Percentiles rank a stretch among this genome's conserved stretches.
phyloP scores from a whole-genome alignment of 208 protist species.

The Phytomonas sp. region DNA sequence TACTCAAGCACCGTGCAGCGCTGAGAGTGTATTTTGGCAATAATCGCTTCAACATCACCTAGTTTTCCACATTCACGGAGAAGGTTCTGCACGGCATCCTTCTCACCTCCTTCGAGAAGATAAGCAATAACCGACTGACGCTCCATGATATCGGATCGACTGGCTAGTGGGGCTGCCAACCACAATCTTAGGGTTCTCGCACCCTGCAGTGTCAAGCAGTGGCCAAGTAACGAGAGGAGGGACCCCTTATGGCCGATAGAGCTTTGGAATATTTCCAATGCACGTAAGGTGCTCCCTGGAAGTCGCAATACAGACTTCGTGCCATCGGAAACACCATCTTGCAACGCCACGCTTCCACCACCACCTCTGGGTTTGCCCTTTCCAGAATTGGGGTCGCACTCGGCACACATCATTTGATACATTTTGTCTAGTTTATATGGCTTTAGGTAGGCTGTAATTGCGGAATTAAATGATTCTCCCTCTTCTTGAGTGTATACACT shows the following conservation, averaged over 20 bases:
- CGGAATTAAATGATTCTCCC: constrained; percentile 24
- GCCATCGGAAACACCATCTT: not conserved
- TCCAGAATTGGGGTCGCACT: not conserved
- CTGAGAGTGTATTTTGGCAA: constrained; percentile 70
- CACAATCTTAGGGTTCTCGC: constrained; percentile 51
- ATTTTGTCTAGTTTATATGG: constrained; percentile 47
- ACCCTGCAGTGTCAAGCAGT: constrained; percentile 53
- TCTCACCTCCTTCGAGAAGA: constrained; percentile 30
- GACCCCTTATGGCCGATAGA: constrained; percentile 27
- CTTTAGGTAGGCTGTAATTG: constrained; percentile 40
- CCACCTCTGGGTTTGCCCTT: not conserved
- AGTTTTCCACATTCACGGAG: constrained; percentile 55
- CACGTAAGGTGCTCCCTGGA: constrained; percentile 59
- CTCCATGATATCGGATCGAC: constrained; percentile 19
- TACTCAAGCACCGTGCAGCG: constrained; percentile 69
- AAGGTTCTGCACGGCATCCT: constrained; percentile 33
- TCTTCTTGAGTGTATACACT: constrained; percentile 13
- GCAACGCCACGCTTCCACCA: not conserved
- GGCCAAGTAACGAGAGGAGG: constrained; percentile 59
- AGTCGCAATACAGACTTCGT: constrained; percentile 25
- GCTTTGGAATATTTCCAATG: constrained; percentile 80
- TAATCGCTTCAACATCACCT: constrained; percentile 68
- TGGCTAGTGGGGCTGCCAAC: constrained; percentile 52
- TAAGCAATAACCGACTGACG: constrained; percentile 47
- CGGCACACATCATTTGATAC: constrained; percentile 31